Base-by-base conservation (phyloP, 1,284 basidiomycete species). In the Ceratobasidium sp. region DNA sequence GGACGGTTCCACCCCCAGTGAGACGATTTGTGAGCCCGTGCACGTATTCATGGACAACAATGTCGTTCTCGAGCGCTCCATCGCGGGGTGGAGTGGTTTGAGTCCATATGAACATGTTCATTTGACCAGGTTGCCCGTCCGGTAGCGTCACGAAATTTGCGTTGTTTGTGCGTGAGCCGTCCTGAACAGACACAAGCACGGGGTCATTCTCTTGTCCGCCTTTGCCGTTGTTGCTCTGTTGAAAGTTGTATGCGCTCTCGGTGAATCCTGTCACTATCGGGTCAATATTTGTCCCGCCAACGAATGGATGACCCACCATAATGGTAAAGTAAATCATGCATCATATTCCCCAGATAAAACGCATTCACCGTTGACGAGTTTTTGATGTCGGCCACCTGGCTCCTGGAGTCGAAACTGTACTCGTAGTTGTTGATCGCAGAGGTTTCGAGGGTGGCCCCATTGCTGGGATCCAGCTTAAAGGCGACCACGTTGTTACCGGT, bases 201-300 rank as follows among this genome's bases (percentile, higher is more conserved):
- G 47, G 55, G 67, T 73, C 71, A 25, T 64, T 64, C 17, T 47
- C 71, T 49, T 35, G 2, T 17, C 58, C 45, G 25, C 58, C 58
- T 45, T 49, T 47, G 42, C 47, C n/a, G 31, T 20, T 13, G n/a
- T 62, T 62, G 20, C 25, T 60, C 29, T 56, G 68, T 43, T 72
- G 72, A 69, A 73, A 73, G 56, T 72, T 73, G 58, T 58, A 71
- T 27, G 67, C 58, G 5, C 62, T 67, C 49, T 72, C 72, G 43
- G 64, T 70, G 47, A 73, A 72, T 29, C 71, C 69, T 50, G 25
- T 29, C n/a, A 45, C 20, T 38, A 13, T 15, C 25, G 12, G 34
- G n/a, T 4, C 13, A 5, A 4, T 7, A 42, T 57, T 15, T 29
- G n/a, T 49, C 17, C 3, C n/a, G 20, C 22, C 12, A 2, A n/a